Conservation (phyloP, 1,284 basidiomycete genomes). For the Entoloma clypeatum region DNA sequence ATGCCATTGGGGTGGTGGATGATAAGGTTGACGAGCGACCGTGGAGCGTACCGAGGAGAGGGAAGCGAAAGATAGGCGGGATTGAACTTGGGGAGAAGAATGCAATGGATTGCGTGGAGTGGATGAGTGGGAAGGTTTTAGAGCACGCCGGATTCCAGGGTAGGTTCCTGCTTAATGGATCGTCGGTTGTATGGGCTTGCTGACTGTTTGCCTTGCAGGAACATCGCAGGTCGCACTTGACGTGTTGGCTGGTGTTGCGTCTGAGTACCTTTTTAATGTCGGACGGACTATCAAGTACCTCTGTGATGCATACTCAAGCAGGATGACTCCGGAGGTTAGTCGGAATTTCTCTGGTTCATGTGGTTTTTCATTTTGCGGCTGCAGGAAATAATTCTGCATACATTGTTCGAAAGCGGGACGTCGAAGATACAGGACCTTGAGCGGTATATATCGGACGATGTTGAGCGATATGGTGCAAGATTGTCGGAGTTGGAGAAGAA, state of each 20-base stretch:
- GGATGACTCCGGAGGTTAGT: conserved; percentile 80
- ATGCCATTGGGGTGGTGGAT: conserved; percentile 33
- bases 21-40: conserved; percentile 57
- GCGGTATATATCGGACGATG: conserved; percentile 85
- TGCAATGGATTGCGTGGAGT: conserved; percentile 58
- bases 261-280: conserved; percentile 82
- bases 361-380: conserved; percentile 1
- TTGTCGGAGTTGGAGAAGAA: conserved; percentile 83
- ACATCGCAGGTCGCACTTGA: conserved; percentile 70
- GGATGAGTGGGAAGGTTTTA: conserved; percentile 71
- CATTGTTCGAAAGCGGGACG: conserved; percentile 83
- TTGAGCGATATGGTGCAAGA: conserved; percentile 77
- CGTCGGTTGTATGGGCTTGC: not conserved
- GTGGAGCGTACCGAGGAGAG: conserved; percentile 43
- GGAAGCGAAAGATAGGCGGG: conserved; percentile 28
- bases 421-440: conserved; percentile 76
- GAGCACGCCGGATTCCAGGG: conserved; percentile 92
- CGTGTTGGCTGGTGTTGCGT: conserved; percentile 75
- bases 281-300: conserved; percentile 83
- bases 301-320: conserved; percentile 73
- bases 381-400: conserved; percentile 90
- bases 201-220: conserved; percentile 37
- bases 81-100: conserved; percentile 52
- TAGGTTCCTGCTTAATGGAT: conserved; percentile 31
- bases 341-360: conserved; percentile 7